phyloP scores from a whole-genome alignment of 768 basidiomycete species.

The Suillus subalutaceus region DNA sequence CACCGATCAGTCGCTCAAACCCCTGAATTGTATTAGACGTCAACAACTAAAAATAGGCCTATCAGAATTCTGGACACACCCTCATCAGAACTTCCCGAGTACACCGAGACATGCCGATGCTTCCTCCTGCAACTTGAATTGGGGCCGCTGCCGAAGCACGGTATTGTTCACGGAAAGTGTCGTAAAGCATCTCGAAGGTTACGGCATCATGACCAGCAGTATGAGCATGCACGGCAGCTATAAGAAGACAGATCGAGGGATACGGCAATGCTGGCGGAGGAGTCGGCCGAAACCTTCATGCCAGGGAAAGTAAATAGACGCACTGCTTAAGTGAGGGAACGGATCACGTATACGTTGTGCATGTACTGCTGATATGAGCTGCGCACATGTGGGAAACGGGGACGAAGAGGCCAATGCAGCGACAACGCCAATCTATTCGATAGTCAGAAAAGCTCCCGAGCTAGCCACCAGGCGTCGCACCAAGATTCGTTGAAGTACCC shows the following conservation, averaged over 20 bases:
- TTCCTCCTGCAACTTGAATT: constrained; percentile 71
- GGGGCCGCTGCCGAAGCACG: constrained; percentile 74
- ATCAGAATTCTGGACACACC: constrained; percentile 46
- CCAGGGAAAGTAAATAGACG: constrained; percentile 22
- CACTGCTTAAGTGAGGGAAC: constrained; percentile 59
- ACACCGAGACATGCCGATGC: constrained; percentile 74
- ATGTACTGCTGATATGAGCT: constrained; percentile 45
- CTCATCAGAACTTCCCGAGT: constrained; percentile 64
- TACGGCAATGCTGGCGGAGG: constrained; percentile 64
- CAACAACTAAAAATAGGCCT: not conserved
- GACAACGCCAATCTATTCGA: constrained; percentile 45
- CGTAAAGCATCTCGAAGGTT: constrained; percentile 91
- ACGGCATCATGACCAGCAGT: constrained; percentile 78
- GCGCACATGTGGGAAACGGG: constrained; percentile 54
- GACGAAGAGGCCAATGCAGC: constrained; percentile 48
- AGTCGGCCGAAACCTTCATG: constrained; percentile 1
- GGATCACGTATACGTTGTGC: constrained; percentile 60
- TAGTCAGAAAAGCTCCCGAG: constrained; percentile 14
- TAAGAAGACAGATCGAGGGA: constrained; percentile 78
- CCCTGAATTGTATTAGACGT: constrained; percentile 49
- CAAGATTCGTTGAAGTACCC: constrained; percentile 59
- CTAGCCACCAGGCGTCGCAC: constrained; percentile 42
- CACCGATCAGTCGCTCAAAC: constrained; percentile 68
- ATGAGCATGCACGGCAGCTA: constrained; percentile 79
- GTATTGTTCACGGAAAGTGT: constrained; percentile 75